Evolutionary conservation across 2,329 filamentous ascomycete genomes (phyloP), one percentile per base, ranked within the genome.

Genomic region (Sordariomycetes sp.): DNA sequence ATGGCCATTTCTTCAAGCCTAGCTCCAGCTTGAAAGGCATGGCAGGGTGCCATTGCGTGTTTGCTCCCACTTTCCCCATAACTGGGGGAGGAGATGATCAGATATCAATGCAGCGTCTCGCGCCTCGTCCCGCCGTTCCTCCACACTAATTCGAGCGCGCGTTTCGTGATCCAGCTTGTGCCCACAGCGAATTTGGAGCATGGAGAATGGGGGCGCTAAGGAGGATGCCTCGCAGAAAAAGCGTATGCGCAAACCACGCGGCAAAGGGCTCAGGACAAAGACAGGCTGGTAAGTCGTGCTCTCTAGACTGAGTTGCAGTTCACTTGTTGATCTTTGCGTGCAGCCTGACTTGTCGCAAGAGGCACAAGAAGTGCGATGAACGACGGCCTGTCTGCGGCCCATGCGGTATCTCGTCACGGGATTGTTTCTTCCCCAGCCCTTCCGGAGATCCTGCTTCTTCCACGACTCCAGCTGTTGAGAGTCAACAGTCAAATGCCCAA

Each of bases 301-400:
- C 11, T 25, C n/a, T 17, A 16, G 17, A 5, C 3, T 17, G 28
- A 6, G 8, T 23, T 23, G 8, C 27, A 26, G 14, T 16, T 21
- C n/a, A 35, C 21, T 16, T 17, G 19, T 32, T 30, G 30, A 18
- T 21, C 11, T n/a, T 20, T 29, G 5, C 8, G 2, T 14, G 8
- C 14, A 64, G 59, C 41, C 47, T 62, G 29, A 63, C 59, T 11
- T 68, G 64, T 43, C 59, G 63, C 32, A 55, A 55, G 38, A 51
- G 66, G 36, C 60, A 68, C 39, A 64, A 68, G 45, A 71, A 70
- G 49, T 70, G 66, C 44, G 65, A 68, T 41, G 66, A 70, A 48
- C 51, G 50, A 23, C 61, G 42, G 25, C 45, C 46, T 3, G 33
- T 46, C 14, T 50, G 47, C 31, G 45, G 46, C 11, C 45, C 47